Evolutionary conservation across 805 yeast species (phyloP).

Genomic region (Millerozyma miso): DNA sequence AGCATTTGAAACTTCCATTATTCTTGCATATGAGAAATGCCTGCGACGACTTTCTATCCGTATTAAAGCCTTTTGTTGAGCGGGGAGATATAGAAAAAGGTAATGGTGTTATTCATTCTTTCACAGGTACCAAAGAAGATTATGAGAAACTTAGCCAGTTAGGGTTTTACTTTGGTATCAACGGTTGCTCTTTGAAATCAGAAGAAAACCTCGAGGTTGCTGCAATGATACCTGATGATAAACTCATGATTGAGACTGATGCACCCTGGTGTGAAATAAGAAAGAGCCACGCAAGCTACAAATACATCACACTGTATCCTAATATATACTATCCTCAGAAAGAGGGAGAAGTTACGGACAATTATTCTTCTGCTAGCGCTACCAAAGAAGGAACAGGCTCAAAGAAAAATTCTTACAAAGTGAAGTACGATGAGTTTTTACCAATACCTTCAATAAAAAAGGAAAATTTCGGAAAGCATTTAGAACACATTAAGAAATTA

Average conservation of each 20-base stretch:
- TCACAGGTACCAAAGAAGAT: slow-evolving; percentile 78
- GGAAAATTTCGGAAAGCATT: slow-evolving; percentile 47
- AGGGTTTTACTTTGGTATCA: slow-evolving; percentile 74
- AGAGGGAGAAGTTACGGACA: neutral
- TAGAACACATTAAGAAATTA: slow-evolving; percentile 8
- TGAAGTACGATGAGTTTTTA: slow-evolving; percentile 41
- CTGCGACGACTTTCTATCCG: slow-evolving; percentile 67
- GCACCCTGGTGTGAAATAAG: slow-evolving; percentile 98
- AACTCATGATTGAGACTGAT: slow-evolving; percentile 84
- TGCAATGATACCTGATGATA: slow-evolving; percentile 60
- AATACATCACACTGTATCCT: slow-evolving; percentile 52
- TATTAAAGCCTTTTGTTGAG: slow-evolving; percentile 58
- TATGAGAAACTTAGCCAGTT: slow-evolving; percentile 49
- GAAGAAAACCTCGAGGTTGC: slow-evolving; percentile 70
- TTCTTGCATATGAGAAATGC: slow-evolving; percentile 90
- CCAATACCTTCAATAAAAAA: slow-evolving; percentile 66
- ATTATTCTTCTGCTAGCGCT: slow-evolving; percentile 6
- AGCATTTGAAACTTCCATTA: slow-evolving; percentile 58
- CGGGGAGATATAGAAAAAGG: slow-evolving; percentile 37
- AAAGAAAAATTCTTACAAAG: slow-evolving; percentile 19
- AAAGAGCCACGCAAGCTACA: slow-evolving; percentile 72
- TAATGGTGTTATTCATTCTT: slow-evolving; percentile 90
- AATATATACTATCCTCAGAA: slow-evolving; percentile 48
- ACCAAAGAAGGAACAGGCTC: slow-evolving; percentile 9
- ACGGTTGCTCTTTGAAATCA: slow-evolving; percentile 88